Evolutionary conservation across 257 asterid species (phyloP), one percentile per base, ranked within the genome.

Genomic region (Anisodus acutangulus): DNA sequence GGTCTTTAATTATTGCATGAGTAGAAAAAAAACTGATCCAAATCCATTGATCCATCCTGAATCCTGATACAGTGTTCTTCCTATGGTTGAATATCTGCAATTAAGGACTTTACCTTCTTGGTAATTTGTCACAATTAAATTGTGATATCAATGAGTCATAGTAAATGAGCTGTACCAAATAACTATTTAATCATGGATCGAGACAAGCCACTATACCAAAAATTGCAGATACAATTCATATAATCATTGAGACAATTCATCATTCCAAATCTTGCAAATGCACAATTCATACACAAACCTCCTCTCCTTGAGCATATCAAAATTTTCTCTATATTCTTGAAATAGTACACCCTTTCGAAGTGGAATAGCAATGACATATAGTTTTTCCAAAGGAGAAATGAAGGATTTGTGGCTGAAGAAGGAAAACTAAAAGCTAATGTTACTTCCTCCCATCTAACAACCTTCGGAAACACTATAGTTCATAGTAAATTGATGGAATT

Each of bases 391-490:
- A 95, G 94, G 82, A 95, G 85, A n/a, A 89, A 95, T 10, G 97
- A 94, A 35, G 98, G 97, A 39, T 95, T 94, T n/a, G 97, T 95
- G 1, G 98, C 97, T 1, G 98, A 91, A 4, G 94, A 85, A 3
- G 96, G 97, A 79, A 95, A 95, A 83, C 82, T 87, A 87, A 95
- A 94, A 85, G 79, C 90, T 6, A 89, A 84, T 2, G 93, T 92
- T 16, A 93, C 90, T 54, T 95, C 96, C 88, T 88, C 93, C 98
- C 99, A 95, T 82, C 4, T 9, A 9, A 31, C 35, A 31, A 31
- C 35, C 35, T 31, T 31, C 35, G 35, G 35, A 31, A 31, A 31
- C 35, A 31, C 35, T 31, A 31, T 31, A 31, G 35, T 31, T 31
- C 35, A 31, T 31, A 31, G 35, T 31, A 31, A 31, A 31, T 31